Evolutionary conservation across 2,329 filamentous ascomycete genomes (phyloP).

Genomic region (Claviceps maximensis): DNA sequence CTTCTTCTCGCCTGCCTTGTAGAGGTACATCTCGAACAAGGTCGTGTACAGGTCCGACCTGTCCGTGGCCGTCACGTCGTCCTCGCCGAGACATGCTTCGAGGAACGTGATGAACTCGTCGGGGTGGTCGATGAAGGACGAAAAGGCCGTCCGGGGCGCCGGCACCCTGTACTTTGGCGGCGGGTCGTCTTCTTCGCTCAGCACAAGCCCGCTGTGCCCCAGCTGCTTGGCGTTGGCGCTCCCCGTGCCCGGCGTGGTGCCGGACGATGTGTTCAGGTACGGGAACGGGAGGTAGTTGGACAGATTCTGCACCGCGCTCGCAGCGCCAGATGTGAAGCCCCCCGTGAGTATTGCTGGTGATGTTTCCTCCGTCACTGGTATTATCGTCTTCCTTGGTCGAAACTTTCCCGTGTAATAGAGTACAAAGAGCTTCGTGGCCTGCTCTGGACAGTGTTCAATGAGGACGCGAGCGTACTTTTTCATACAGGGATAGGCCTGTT

Average conservation of each 20-base stretch:
- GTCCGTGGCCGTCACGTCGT: constrained; percentile 58
- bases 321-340: constrained; percentile 44
- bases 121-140: constrained; percentile 88
- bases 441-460: constrained; percentile 69
- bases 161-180: constrained; percentile 59
- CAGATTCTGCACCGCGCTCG: constrained; percentile 73
- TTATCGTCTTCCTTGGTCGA: constrained; percentile 46
- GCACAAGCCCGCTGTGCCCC: constrained; percentile 35
- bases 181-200: constrained; percentile 33
- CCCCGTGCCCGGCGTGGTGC: constrained; percentile 36
- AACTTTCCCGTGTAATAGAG: constrained; percentile 89
- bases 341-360: constrained; percentile 20
- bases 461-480: constrained; percentile 93
- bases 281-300: constrained; percentile 73
- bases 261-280: constrained; percentile 58
- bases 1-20: constrained; percentile 68
- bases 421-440: constrained; percentile 79
- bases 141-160: constrained; percentile 79
- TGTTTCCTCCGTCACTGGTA: constrained; percentile 22
- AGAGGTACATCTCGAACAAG: constrained; percentile 94
- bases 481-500: constrained; percentile 68
- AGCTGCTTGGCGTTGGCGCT: constrained; percentile 35
- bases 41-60: constrained; percentile 85
- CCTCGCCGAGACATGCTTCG: constrained; percentile 69
- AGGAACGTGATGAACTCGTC: constrained; percentile 86